Evolutionary conservation across 805 yeast genomes (phyloP), one percentile per base, ranked within the genome.

Genomic region (Starmera amethionina): DNA sequence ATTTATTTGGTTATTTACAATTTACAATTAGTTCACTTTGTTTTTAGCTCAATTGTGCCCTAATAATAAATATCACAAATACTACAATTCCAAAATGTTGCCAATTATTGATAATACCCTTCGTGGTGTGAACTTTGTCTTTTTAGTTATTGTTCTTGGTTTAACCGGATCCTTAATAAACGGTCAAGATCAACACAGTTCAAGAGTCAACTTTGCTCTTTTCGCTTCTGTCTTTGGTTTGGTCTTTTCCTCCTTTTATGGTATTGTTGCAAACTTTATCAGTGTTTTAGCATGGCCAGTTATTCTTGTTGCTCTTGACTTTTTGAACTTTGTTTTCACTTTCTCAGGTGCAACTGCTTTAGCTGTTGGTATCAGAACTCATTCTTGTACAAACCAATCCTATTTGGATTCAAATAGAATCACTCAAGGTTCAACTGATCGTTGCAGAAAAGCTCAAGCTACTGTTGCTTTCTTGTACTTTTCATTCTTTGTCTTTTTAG

Each of bases 371-470:
- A 79, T 84, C 59, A 78, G 89, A 65, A 73, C 72, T 48, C 96
- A 88, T 73, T 82, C 95, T 33, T 90, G 98, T 73, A 44, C 69
- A 52, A 82, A 87, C 77, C 50, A 68, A 46, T 43, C 34, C 41
- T 88, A 85, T 72, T 45, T 88, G 50, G 69, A 77, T 51, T 37
- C 52, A 49, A 90, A 90, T 75, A 63, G 63, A 46, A 73, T 85
- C 52, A 64, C 84, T 45, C 86, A 85, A 69, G 94, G 95, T 50
- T 71, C 80, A 34, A 56, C 68, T 18, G 84, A 77, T 57, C 79
- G 97, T 73, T 93, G 99, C 72, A 85, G 97, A 74, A 81, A 86
- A 70, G 88, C 95, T 42, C 97, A 93, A 74, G 87, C 87, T 46
- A 62, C 82, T 15, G 73, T 70, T 52, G 88, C 89, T 39, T 84